Conservation (phyloP, 306 rosid genomes). For the Phaseolus lunatus region DNA sequence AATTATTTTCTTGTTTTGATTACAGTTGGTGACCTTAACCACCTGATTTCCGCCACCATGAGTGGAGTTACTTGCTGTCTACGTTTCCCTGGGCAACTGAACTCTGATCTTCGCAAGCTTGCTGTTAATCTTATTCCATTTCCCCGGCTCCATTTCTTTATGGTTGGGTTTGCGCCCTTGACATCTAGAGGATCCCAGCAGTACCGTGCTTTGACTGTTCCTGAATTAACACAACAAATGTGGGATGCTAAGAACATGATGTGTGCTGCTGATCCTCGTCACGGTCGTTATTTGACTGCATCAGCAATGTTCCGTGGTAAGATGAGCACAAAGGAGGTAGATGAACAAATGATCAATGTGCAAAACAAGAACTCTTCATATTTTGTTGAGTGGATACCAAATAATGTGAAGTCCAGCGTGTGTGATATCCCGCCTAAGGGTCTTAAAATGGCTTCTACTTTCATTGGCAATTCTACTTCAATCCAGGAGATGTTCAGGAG, state of each 20-base stretch:
- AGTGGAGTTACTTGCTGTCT: conserved; percentile 67
- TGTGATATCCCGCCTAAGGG: conserved; percentile 66
- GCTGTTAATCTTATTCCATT: conserved; percentile 66
- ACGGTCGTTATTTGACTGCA: conserved; percentile 62
- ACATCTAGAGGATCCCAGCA: conserved; percentile 66
- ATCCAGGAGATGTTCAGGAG: conserved; percentile 68
- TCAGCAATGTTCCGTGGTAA: conserved; percentile 68
- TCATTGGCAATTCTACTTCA: conserved; percentile 61
- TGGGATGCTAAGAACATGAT: conserved; percentile 67
- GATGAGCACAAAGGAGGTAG: conserved; percentile 67
- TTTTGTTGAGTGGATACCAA: conserved; percentile 66
- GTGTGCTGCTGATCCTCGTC: conserved; percentile 69
- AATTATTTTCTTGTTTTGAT: background rate
- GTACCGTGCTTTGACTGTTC: conserved; percentile 61
- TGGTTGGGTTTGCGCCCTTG: conserved; percentile 65
- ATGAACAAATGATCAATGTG: conserved; percentile 63
- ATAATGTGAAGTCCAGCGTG: conserved; percentile 61
- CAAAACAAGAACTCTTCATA: conserved; percentile 67
- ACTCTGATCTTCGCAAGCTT: conserved; percentile 62
- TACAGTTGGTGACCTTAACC: conserved; percentile 65
- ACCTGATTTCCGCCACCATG: conserved; percentile 63
- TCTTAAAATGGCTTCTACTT: conserved; percentile 62
- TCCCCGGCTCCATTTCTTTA: conserved; percentile 60
- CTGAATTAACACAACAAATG: conserved; percentile 64
- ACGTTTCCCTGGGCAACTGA: conserved; percentile 64